Base-by-base conservation (phyloP, 345 rosid genomes). In the Ailanthus altissimus region DNA sequence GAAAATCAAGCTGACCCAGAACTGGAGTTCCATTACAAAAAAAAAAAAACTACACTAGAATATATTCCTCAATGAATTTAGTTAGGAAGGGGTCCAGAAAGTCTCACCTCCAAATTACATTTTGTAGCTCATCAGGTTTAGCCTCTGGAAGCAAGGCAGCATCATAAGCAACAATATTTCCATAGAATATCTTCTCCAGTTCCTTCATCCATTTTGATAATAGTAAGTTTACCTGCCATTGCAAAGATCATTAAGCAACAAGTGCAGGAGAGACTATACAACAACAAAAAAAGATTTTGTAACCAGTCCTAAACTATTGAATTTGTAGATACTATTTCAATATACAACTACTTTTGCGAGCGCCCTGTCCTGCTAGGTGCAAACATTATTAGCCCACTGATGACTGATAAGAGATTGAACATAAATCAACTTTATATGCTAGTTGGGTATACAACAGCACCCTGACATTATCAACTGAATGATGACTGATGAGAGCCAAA, bases 191-290 rank as follows among this genome's bases (percentile, higher is more conserved):
- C 84, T 84, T 92, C 88, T 96, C 99, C 88, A 93, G 57, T 65
- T 96, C 98, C 86, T 96, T 96, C 99, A 96, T 96, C 98, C 98
- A 93, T 81, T 84, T 93, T 12, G 73, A 75, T 85, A 96, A 74
- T 54, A 93, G 83, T 81, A 96, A 87, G 86, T 93, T 96, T 84
- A 96, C 99, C 97, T 93, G 87, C 78, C 58, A 54, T 78, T 66
- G 56, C 72, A 73, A 67, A 68, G 61, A 76, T 45, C 6, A 67
- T 76, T 51, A 36, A 62, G 78, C 42, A 3, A 66, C 28, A 70
- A 67, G 69, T 5, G 8, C 63, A 9, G 26, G 9, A 46, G 32
- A 32, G 23, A 68, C 5, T 12, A 38, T 28, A 73, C 18, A 64
- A 20, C 11, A 18, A 66, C 32, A 36, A 26, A 42, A 43, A 13